Evolutionary conservation across 1,284 basidiomycete genomes (phyloP), one percentile per base, ranked within the genome.

Genomic region (Puccinia coronata): DNA sequence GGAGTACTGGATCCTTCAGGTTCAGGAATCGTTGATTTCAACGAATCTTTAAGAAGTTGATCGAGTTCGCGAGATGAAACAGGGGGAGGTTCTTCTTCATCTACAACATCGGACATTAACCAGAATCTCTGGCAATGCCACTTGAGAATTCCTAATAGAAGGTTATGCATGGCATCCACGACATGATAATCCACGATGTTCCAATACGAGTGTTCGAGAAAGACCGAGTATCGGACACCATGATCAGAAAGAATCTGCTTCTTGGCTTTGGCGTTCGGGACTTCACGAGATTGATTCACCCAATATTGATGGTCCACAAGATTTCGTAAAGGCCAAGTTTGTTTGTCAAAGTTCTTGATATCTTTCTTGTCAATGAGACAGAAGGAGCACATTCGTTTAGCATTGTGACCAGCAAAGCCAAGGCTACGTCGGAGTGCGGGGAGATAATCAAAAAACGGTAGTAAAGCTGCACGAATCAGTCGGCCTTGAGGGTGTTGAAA

Each of bases 381-480:
- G 55, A 55, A 73, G 9, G 82, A 82, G 43, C 82, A 82, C 70
- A 80, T 80, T 23, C 36, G 25, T n/a, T 16, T 9, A 9, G 82
- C 59, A 16, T 12, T 53, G 39, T 57, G 69, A 14, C 20, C 31
- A 63, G 63, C 49, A 82, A 59, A 82, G 18, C 82, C 82, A 41
- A 61, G 69, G 28, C 73, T 41, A 23, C 57, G 53, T 6, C 82
- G 82, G 4, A 57, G 57, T 31, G 82, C 82, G 20, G 82, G 81
- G 36, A 82, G 71, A 25, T 71, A 16, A 6, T 16, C 69, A 47
- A 71, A 71, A 47, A 71, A 71, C 9, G 69, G 69, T 39, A 71
- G 31, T 11, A 71, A 41, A 11, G 69, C 69, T 4, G 39, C 69
- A 8, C 20, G 34, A 12, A 67, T 36, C n/a, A 36, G 63, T 5